Conservation (phyloP, 345 rosid species). For the Eucalyptus sideroxylon region DNA sequence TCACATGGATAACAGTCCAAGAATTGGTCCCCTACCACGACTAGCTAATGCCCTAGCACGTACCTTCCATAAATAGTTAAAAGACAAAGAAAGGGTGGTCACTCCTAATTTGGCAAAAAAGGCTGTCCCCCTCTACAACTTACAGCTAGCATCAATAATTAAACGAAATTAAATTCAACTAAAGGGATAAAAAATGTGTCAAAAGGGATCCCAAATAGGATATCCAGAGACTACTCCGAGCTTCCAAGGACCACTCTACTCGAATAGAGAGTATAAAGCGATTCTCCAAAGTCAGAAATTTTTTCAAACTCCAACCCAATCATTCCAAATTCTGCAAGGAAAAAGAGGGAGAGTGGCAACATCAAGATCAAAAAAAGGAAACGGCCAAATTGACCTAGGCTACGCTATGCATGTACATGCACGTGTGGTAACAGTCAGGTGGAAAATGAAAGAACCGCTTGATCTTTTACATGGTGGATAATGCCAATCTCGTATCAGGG, state of each 20-base stretch:
- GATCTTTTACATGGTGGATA: background rate
- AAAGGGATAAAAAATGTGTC: background rate
- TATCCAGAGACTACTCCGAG: background rate
- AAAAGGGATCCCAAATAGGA: background rate
- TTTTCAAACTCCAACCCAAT: background rate
- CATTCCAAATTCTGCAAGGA: background rate
- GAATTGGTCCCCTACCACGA: background rate
- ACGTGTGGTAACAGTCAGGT: background rate
- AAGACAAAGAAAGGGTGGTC: background rate
- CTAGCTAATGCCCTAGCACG: background rate
- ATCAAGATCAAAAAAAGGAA: background rate
- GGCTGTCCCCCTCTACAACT: background rate
- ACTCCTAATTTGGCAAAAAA: background rate
- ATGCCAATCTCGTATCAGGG: background rate
- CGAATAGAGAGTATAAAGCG: background rate
- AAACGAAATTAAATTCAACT: background rate
- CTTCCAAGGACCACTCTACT: background rate
- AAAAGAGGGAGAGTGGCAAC: background rate
- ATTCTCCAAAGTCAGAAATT: background rate
- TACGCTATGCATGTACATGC: background rate
- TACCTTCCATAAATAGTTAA: background rate
- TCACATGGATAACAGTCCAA: background rate
- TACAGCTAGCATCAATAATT: background rate
- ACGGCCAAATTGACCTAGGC: background rate
- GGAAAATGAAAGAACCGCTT: background rate